phyloP scores from a whole-genome alignment of 257 asterid species.

The Solanum habrochaites region DNA sequence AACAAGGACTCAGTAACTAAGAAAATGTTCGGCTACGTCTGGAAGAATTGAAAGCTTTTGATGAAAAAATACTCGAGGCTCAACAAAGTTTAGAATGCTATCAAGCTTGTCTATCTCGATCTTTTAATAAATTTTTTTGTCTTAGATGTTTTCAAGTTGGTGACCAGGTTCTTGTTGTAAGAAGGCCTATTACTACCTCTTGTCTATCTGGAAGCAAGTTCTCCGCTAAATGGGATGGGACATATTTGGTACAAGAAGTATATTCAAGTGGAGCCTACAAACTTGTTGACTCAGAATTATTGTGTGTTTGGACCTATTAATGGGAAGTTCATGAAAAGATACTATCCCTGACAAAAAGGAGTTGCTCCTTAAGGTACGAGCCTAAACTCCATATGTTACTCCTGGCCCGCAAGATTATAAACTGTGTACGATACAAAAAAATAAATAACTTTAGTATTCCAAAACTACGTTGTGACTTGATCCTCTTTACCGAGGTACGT shows the following conservation, averaged over 20 bases:
- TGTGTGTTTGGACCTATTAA: neutral
- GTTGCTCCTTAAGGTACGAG: neutral
- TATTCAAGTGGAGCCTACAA: neutral
- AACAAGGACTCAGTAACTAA: no score
- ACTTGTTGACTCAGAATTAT: neutral
- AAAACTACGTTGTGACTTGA: neutral
- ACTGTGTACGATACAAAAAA: no score
- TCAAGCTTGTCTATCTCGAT: neutral
- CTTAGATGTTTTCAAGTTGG: neutral
- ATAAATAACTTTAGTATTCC: no score
- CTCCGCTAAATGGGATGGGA: neutral
- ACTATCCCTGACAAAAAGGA: neutral
- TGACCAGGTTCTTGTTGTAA: neutral
- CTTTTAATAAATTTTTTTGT: no score
- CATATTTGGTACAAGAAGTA: neutral
- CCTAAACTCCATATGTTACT: neutral
- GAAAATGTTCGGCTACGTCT: neutral
- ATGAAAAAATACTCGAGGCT: neutral
- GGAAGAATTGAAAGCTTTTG: neutral
- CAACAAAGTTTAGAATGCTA: neutral
- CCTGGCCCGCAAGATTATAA: no score
- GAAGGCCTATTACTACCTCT: neutral
- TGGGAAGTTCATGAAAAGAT: neutral
- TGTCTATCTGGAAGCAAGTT: neutral
- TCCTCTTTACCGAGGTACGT: neutral